Percentiles rank a stretch among this genome's conserved stretches.
These are phyloP conservation scores for Hypoxylon sp. DNA, from an alignment of 2,329 filamentous ascomycete genomes.

Conservation along the genomic window DNA sequence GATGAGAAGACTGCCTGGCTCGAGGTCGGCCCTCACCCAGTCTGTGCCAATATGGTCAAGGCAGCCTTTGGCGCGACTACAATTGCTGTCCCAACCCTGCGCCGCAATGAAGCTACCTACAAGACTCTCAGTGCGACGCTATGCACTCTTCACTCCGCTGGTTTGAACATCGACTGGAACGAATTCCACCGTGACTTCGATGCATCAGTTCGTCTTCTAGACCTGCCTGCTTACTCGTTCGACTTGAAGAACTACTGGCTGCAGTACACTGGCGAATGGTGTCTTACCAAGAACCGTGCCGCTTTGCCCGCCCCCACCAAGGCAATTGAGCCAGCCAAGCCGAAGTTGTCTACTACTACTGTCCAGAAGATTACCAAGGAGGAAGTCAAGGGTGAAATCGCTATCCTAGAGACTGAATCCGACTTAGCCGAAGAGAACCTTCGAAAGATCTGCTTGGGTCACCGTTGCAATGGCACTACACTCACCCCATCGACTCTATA, in stretches of 20 bases:
- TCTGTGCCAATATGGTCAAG: conserved; percentile 78
- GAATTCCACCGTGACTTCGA: conserved; percentile 77
- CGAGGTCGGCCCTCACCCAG: conserved; percentile 81
- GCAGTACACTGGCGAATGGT: conserved; percentile 73
- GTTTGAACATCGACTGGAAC: conserved; percentile 75
- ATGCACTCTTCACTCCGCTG: conserved; percentile 69
- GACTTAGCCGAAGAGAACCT: conserved; percentile 76
- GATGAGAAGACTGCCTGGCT: conserved; percentile 79
- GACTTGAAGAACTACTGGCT: conserved; percentile 82
- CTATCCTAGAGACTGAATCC: conserved; percentile 74
- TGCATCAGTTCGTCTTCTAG: conserved; percentile 69
- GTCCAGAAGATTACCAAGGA: conserved; percentile 76
- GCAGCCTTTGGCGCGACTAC: conserved; percentile 70
- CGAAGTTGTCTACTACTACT: conserved; percentile 74
- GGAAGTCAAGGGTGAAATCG: conserved; percentile 72
- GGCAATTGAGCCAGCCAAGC: conserved; percentile 58
- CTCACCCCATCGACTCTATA: conserved; percentile 74
- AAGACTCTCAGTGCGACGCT: conserved; percentile 73
- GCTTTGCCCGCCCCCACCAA: conserved; percentile 61
- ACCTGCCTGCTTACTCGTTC: conserved; percentile 77
- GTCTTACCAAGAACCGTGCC: conserved; percentile 75
- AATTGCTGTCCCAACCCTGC: conserved; percentile 72
- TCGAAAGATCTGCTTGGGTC: conserved; percentile 73
- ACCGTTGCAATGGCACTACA: conserved; percentile 76
- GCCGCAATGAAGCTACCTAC: conserved; percentile 74